Evolutionary conservation across 1,284 basidiomycete species (phyloP).

Genomic region (Ceraceosorus guamensis): DNA sequence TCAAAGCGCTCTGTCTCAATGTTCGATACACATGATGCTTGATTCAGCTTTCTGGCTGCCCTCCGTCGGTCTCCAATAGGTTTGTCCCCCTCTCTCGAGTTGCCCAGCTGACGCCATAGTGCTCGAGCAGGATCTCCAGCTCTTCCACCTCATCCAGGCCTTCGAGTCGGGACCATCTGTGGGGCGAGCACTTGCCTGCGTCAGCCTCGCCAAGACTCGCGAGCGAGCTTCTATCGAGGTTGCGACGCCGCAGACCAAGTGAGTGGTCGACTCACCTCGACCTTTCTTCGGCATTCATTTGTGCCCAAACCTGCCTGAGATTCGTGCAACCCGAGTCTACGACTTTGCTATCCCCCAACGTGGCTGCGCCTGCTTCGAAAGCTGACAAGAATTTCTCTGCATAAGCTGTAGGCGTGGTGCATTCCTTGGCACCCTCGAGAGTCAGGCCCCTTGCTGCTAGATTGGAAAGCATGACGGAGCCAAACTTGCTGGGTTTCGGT

Average conservation of each 20-base stretch:
- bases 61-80: too few relatives aligned
- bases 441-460: constrained; percentile 31
- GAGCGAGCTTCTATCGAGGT: background rate
- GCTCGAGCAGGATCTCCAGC: constrained; percentile 44
- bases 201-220: background rate
- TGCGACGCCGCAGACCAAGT: background rate
- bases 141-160: constrained; percentile 47
- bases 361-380: constrained; percentile 4
- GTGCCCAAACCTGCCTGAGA: constrained; percentile 25
- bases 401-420: constrained; percentile 25
- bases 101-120: constrained; percentile 23
- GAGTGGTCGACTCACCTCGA: constrained; percentile 15
- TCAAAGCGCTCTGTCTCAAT: too few relatives aligned
- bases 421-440: constrained; percentile 36
- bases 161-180: constrained; percentile 19
- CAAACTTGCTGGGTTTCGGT: constrained; percentile 22
- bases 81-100: too few relatives aligned
- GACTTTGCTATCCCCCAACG: background rate
- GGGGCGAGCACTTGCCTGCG: background rate
- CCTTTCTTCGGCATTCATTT: constrained; percentile 13
- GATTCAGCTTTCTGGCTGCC: too few relatives aligned
- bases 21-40: too few relatives aligned
- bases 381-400: constrained; percentile 18
- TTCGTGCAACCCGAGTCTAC: constrained; percentile 8
- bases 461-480: constrained; percentile 45